Evolutionary conservation across 352 stramenopile species (phyloP).

Genomic region (Phytopythium litorale): DNA sequence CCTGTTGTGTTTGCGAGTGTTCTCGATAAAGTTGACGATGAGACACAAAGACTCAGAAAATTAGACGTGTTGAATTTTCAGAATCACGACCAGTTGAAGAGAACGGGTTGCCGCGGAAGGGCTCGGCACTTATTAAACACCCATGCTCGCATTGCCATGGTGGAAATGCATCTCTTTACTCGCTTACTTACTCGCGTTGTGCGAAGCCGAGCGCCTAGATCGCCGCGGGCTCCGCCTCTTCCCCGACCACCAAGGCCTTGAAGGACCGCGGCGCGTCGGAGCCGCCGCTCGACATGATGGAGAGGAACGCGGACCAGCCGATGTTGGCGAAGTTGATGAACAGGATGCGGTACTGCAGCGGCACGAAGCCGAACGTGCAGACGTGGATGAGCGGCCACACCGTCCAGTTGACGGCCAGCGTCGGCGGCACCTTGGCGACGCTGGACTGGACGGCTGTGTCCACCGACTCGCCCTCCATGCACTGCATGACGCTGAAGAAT

Average conservation of each 20-base stretch:
- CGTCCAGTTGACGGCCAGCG: conserved; percentile 34
- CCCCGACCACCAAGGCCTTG: conserved; percentile 18
- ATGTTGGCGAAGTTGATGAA: conserved; percentile 44
- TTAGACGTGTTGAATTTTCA: background rate
- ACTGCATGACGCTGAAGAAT: conserved; percentile 36
- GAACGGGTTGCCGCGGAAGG: no score
- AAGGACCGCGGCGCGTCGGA: conserved; percentile 10
- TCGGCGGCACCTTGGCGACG: conserved; percentile 27
- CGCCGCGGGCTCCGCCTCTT: conserved; percentile 11
- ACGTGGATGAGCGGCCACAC: conserved; percentile 45
- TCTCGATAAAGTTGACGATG: background rate
- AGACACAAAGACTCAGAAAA: background rate
- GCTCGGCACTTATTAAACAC: no score
- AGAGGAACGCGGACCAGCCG: conserved; percentile 44
- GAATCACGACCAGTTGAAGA: no score
- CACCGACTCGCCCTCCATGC: conserved; percentile 21
- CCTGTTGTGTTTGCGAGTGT: background rate
- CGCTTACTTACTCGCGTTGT: background rate
- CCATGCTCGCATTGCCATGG: background rate
- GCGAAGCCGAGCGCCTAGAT: background rate
- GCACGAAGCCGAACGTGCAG: conserved; percentile 38
- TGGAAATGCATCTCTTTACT: background rate
- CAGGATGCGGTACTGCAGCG: conserved; percentile 41
- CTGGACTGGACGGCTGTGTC: conserved; percentile 19
- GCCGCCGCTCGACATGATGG: conserved; percentile 28